Percentiles rank a stretch among this genome's conserved stretches.
Conservation (phyloP, 139 green algal genomes). For the Mesotaenium endlicherianum region DNA sequence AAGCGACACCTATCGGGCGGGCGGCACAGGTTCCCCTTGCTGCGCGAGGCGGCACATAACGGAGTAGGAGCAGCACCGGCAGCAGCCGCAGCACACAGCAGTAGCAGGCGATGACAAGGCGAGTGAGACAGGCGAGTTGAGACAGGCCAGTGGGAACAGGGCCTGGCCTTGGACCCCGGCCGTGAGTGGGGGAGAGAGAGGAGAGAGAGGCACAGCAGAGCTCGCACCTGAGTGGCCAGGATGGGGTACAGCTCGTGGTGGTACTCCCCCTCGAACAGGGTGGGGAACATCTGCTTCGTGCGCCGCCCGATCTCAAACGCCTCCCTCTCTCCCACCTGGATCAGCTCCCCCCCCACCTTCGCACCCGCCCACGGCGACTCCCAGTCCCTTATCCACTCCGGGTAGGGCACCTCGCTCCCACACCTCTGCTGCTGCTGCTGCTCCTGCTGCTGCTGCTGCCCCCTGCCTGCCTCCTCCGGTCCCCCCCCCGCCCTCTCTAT, state of each 20-base stretch:
- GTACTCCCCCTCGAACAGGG: slow-evolving; percentile 4
- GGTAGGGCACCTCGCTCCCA: not conserved
- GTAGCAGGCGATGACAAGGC: not conserved
- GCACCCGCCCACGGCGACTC: not conserved
- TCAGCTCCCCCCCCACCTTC: slow-evolving; percentile 9
- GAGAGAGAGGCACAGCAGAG: not conserved
- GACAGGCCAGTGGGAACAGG: not conserved
- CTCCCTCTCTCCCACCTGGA: not conserved
- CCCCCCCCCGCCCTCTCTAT: not conserved
- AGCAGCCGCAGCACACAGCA: not conserved
- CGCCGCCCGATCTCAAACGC: slow-evolving; percentile 14
- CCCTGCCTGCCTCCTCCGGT: not conserved
- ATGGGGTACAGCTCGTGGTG: slow-evolving; percentile 22
- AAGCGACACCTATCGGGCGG: too few relatives aligned
- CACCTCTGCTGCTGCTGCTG: not conserved
- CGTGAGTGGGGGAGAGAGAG: not conserved
- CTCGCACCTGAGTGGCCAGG: slow-evolving; percentile 13
- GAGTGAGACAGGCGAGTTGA: not conserved
- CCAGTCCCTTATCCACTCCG: not conserved
- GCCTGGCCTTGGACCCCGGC: not conserved
- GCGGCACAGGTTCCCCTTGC: too few relatives aligned
- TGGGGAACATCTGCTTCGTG: not conserved
- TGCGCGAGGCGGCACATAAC: not conserved
- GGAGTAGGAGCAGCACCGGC: not conserved
- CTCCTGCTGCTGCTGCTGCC: not conserved